Base-by-base conservation (phyloP, 257 asterid genomes). In the Solanum clarkiae region DNA sequence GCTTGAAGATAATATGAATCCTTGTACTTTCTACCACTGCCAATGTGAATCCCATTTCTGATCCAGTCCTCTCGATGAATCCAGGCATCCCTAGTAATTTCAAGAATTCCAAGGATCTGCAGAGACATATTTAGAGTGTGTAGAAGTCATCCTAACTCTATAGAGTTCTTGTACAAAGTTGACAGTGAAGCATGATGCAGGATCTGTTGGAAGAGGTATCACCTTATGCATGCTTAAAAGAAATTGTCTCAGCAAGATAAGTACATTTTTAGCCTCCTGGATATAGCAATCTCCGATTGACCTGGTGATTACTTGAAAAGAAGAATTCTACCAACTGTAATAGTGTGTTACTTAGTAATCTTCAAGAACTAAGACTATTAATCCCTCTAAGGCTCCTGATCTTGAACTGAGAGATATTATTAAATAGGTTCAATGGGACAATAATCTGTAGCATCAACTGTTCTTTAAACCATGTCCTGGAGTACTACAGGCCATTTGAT, bases 1-100 rank as follows among this genome's bases (percentile, higher is more conserved):
- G 99, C 98, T 88, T 97, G 99, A 88, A 95, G 94, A 83, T 87
- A 95, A 89, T 91, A 93, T 7, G 99, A 94, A 86, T 97, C 99
- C 91, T 91, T 95, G 90, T 96, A 95, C 90, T 95, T 94, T 85
- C 99, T 92, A 44, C 98, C 96, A 83, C 93, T 92, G 56, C 94
- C 96, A 22, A 92, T 36, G 86, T 94, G 94, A 85, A 97, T 90
- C 86, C 99, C 99, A 55, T 83, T 92, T 81, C 81, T 89, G 65
- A 95, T 93, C 98, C 98, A 95, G 88, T 94, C 99, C 90, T 95
- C 99, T 2, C 96, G 93, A 86, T 91, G 93, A 88, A 97, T 92
- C 98, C 99, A 97, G 20, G 97, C 96, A 29, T 97, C 99, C n/a
- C 97, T 93, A 47, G 91, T 88, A 80, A 90, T 90, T 88, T 97